Evolutionary conservation across 495 filamentous ascomycete species (phyloP).

Genomic region (Podospora australis): DNA sequence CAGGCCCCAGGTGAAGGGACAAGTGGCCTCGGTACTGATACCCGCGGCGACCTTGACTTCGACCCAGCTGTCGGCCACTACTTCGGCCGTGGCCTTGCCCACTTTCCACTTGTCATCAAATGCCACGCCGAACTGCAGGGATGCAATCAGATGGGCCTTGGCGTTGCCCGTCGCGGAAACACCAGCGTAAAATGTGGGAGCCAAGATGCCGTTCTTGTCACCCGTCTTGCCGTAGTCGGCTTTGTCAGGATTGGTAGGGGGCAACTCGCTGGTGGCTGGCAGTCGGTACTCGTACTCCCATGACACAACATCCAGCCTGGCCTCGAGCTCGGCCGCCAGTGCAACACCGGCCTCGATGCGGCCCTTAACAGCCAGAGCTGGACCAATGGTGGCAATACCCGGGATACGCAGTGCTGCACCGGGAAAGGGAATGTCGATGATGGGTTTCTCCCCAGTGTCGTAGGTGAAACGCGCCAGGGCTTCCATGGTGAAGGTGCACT

Average conservation of each 20-base stretch:
- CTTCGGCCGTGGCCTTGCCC: slow-evolving; percentile 10
- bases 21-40: slow-evolving; percentile 7
- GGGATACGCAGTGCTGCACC: not conserved
- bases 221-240: not conserved
- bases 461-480: not conserved
- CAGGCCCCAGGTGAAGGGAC: slow-evolving; percentile 22
- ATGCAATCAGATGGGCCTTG: not conserved
- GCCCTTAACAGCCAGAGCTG: slow-evolving; percentile 4
- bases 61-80: slow-evolving; percentile 21
- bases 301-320: not conserved
- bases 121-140: slow-evolving; percentile 18
- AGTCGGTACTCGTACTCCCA: not conserved
- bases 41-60: slow-evolving; percentile 3
- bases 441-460: not conserved
- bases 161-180: not conserved
- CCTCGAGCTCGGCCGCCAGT: slow-evolving; percentile 11
- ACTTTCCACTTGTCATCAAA: slow-evolving; percentile 21
- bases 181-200: not conserved
- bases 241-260: not conserved
- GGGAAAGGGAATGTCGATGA: not conserved
- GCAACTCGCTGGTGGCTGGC: not conserved
- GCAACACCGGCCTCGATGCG: slow-evolving; percentile 16
- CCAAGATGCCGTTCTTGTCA: not conserved
- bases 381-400: not conserved
- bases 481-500: not conserved